phyloP scores from a whole-genome alignment of 805 yeast species.

The Yarrowia bubula region DNA sequence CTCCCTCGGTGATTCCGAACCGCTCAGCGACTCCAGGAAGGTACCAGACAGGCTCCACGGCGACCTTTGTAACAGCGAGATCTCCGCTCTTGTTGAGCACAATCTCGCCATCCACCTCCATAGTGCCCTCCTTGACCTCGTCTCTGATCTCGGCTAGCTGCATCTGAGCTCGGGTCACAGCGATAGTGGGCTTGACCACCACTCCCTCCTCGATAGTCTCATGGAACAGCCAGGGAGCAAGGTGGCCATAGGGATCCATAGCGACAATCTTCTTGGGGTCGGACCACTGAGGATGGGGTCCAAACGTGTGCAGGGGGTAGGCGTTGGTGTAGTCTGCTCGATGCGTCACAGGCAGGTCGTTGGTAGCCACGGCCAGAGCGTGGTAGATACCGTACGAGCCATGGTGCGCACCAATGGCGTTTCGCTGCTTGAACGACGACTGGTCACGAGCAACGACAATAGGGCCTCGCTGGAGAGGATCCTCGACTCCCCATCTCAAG shows the following conservation, averaged over 20 bases:
- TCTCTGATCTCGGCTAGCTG: conserved; percentile 58
- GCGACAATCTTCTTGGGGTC: conserved; percentile 57
- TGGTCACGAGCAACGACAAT: conserved; percentile 53
- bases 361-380: conserved; percentile 62
- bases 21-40: conserved; percentile 67
- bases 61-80: conserved; percentile 59
- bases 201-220: conserved; percentile 50
- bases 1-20: conserved; percentile 54
- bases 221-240: conserved; percentile 58
- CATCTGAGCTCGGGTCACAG: conserved; percentile 65
- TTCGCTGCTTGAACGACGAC: conserved; percentile 52
- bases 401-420: conserved; percentile 63
- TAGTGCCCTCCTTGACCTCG: conserved; percentile 52
- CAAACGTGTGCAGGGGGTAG: conserved; percentile 57
- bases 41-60: conserved; percentile 71
- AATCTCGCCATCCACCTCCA: conserved; percentile 58
- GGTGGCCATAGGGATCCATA: conserved; percentile 65
- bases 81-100: conserved; percentile 62
- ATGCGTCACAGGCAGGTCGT: conserved; percentile 53
- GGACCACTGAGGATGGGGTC: conserved; percentile 57
- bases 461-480: conserved; percentile 54
- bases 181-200: conserved; percentile 62
- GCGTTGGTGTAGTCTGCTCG: conserved; percentile 62
- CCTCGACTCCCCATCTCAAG: conserved; percentile 53
- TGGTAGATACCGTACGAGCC: conserved; percentile 65